phyloP scores from a whole-genome alignment of 1,139 yeast genomes.

The Scheffersomyces segobiensis region DNA sequence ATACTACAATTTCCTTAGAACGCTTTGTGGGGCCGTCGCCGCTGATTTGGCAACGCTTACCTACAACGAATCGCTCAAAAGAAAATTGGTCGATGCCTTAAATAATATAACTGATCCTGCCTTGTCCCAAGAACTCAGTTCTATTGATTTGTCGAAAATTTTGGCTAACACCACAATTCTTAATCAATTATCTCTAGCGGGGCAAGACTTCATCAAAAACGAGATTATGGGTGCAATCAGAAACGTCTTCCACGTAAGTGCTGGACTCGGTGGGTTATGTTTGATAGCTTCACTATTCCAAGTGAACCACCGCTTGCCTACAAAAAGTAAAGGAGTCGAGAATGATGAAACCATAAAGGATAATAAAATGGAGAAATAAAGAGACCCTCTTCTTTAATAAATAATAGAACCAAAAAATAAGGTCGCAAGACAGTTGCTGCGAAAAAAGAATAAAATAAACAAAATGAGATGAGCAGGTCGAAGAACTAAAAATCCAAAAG shows the following conservation, averaged over 20 bases:
- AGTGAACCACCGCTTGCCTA: background rate
- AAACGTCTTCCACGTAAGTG: constrained; percentile 33
- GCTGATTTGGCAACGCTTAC: constrained; percentile 29
- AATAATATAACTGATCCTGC: constrained; percentile 14
- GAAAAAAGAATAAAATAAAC: too few species aligned
- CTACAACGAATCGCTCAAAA: background rate
- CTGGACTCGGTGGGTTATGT: background rate
- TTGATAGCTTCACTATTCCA: background rate
- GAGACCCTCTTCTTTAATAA: background rate
- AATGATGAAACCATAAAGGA: background rate
- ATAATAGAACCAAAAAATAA: too few species aligned
- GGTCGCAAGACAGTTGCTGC: too few species aligned
- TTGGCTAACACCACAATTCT: constrained; percentile 21
- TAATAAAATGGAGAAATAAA: background rate
- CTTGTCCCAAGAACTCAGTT: constrained; percentile 20
- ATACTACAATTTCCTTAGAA: constrained; percentile 18
- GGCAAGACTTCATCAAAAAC: constrained; percentile 25
- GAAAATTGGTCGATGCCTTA: constrained; percentile 14
- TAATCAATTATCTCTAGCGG: constrained; percentile 21
- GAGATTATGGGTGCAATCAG: constrained; percentile 31
- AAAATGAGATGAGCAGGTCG: background rate
- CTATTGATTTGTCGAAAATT: constrained; percentile 15
- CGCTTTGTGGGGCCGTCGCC: constrained; percentile 20
- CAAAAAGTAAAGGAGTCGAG: background rate
- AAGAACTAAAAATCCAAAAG: background rate